Percentiles rank a stretch among this genome's conserved stretches.
Conservation (phyloP, 139 green algal genomes). For the Volvox africanus region DNA sequence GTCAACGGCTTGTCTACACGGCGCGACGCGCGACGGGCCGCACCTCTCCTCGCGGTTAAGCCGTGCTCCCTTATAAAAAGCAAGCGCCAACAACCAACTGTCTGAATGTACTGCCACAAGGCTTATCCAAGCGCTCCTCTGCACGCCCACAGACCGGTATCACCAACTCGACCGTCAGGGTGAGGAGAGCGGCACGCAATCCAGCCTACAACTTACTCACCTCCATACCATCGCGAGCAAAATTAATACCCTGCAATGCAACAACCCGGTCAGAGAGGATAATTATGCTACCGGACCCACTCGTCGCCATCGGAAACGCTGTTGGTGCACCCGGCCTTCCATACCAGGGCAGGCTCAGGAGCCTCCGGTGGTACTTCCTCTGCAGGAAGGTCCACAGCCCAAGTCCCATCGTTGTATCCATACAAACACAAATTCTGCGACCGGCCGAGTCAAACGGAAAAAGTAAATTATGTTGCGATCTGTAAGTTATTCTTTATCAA, state of each 20-base stretch:
- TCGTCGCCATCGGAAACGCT: background rate
- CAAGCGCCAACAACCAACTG: slow-evolving; percentile 90
- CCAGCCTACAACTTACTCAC: background rate
- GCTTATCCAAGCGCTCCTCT: slow-evolving; percentile 89
- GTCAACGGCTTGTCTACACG: background rate
- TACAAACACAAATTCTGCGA: slow-evolving; percentile 66
- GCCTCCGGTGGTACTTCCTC: slow-evolving; percentile 95
- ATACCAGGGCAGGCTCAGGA: slow-evolving; percentile 84
- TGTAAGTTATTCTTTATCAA: background rate
- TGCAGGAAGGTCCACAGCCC: slow-evolving; percentile 79
- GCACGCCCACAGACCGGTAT: background rate
- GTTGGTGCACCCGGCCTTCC: slow-evolving; percentile 1
- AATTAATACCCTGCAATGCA: slow-evolving; percentile 86
- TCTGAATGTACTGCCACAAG: slow-evolving; percentile 96
- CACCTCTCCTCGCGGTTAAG: slow-evolving; percentile 24
- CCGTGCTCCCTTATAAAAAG: slow-evolving; percentile 95
- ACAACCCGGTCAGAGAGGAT: background rate
- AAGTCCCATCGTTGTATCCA: slow-evolving; percentile 77
- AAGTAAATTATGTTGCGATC: slow-evolving; percentile 1
- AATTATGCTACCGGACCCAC: too few relatives aligned
- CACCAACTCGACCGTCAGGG: background rate
- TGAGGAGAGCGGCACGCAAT: background rate
- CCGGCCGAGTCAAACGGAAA: background rate
- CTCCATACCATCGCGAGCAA: slow-evolving; percentile 88
- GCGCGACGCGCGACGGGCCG: background rate